phyloP scores from a whole-genome alignment of 176 grass and related monocot genomes.

The Paspalum notatum region DNA sequence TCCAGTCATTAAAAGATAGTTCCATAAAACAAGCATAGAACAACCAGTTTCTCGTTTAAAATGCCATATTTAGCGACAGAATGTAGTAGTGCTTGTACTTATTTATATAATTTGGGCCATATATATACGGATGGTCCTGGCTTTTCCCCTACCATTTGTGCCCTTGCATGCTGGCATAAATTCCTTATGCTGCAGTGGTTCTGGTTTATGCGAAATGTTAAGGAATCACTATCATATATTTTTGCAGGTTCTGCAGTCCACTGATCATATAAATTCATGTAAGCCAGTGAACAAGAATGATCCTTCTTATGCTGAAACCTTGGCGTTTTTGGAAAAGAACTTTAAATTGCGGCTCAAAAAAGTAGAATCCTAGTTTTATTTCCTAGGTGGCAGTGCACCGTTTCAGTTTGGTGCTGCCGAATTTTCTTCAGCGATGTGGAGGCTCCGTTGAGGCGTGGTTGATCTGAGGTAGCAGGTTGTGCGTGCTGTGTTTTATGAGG shows the following conservation, averaged over 20 bases:
- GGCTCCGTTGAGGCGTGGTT: neutral
- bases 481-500: constrained; percentile 60
- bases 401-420: neutral
- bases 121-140: neutral
- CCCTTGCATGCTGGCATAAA: neutral
- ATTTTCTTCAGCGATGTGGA: neutral
- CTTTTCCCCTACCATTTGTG: neutral
- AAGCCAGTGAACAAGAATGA: constrained; percentile 88
- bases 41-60: too few relatives aligned
- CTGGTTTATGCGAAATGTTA: constrained; percentile 5
- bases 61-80: too few relatives aligned
- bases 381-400: neutral
- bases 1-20: too few relatives aligned
- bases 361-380: constrained; percentile 31
- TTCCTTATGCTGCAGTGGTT: neutral
- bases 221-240: neutral
- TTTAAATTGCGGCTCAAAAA: constrained; percentile 29
- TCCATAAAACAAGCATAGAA: too few relatives aligned
- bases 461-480: constrained; percentile 30
- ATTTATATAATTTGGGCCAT: too few relatives aligned
- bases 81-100: too few relatives aligned
- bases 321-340: constrained; percentile 84
- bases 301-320: constrained; percentile 81
- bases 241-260: constrained; percentile 68
- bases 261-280: constrained; percentile 97